phyloP scores from a whole-genome alignment of 2,329 filamentous ascomycete species.

The Aspergillus flavus region DNA sequence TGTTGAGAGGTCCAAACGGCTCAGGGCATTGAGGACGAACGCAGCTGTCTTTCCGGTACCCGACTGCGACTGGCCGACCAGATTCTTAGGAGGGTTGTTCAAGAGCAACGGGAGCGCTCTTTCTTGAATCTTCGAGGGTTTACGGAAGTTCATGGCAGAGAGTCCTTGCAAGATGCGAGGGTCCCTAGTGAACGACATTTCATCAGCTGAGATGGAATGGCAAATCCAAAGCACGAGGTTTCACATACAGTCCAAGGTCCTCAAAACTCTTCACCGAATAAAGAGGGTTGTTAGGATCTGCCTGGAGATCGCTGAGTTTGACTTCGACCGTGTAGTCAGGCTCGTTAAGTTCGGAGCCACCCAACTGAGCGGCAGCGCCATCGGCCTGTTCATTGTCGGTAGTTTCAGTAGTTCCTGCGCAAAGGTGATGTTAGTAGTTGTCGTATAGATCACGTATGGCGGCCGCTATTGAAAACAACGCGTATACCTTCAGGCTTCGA shows the following conservation, averaged over 20 bases:
- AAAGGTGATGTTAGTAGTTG: slow-evolving; percentile 20
- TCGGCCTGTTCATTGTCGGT: slow-evolving; percentile 38
- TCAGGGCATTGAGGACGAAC: slow-evolving; percentile 89
- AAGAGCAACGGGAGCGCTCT: slow-evolving; percentile 89
- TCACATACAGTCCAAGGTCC: slow-evolving; percentile 76
- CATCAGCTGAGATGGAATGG: slow-evolving; percentile 7
- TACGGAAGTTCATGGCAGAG: slow-evolving; percentile 80
- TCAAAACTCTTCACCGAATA: slow-evolving; percentile 84
- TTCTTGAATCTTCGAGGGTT: slow-evolving; percentile 98
- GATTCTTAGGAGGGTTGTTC: slow-evolving; percentile 81
- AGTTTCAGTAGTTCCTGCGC: slow-evolving; percentile 18
- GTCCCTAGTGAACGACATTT: slow-evolving; percentile 45
- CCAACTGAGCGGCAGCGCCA: slow-evolving; percentile 39
- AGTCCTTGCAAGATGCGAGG: slow-evolving; percentile 75
- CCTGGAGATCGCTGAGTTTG: slow-evolving; percentile 85
- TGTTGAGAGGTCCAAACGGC: slow-evolving; percentile 74
- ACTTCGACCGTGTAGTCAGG: slow-evolving; percentile 87
- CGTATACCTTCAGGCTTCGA: slow-evolving; percentile 32
- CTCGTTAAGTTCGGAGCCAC: slow-evolving; percentile 64
- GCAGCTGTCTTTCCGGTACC: slow-evolving; percentile 98
- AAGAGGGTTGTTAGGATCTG: slow-evolving; percentile 82
- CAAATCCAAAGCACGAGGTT: background rate
- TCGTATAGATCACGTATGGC: slow-evolving; percentile 8
- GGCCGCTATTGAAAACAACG: slow-evolving; percentile 17
- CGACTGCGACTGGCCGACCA: slow-evolving; percentile 99